phyloP scores from a whole-genome alignment of 805 yeast genomes.

The Trichomonascus vanleenenianus region DNA sequence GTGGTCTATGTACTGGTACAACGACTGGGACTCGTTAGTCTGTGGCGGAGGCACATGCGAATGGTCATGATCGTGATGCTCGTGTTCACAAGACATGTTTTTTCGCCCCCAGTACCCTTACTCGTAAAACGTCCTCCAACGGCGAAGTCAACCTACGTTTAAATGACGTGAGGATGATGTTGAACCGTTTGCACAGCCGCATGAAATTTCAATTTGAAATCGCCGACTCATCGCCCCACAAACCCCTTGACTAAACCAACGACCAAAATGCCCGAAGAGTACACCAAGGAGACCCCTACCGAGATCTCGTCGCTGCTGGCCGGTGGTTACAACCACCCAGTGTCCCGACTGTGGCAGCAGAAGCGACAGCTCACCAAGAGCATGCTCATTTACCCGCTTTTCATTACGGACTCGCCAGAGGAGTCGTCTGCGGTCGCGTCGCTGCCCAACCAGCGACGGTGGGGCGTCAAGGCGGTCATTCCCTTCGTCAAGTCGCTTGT shows the following conservation, averaged over 20 bases:
- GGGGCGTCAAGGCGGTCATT: constrained; percentile 71
- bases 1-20: constrained; percentile 53
- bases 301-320: constrained; percentile 70
- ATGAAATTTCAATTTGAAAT: neutral
- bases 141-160: no score
- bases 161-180: no score
- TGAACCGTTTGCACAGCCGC: neutral
- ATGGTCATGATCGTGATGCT: constrained; percentile 21
- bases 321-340: constrained; percentile 91
- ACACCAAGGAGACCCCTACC: constrained; percentile 48
- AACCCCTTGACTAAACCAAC: neutral
- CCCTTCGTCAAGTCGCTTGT: constrained; percentile 66
- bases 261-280: constrained; percentile 44
- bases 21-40: constrained; percentile 51
- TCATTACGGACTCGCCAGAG: constrained; percentile 72
- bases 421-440: constrained; percentile 70
- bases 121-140: no score
- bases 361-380: constrained; percentile 75
- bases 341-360: constrained; percentile 84
- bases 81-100: constrained; percentile 1
- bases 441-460: constrained; percentile 81
- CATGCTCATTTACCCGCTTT: constrained; percentile 90
- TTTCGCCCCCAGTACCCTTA: no score
- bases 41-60: constrained; percentile 67
- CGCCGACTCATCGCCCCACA: neutral